Evolutionary conservation across 257 asterid genomes (phyloP), one percentile per base, ranked within the genome.

Genomic region (Knoxia roxburghii): DNA sequence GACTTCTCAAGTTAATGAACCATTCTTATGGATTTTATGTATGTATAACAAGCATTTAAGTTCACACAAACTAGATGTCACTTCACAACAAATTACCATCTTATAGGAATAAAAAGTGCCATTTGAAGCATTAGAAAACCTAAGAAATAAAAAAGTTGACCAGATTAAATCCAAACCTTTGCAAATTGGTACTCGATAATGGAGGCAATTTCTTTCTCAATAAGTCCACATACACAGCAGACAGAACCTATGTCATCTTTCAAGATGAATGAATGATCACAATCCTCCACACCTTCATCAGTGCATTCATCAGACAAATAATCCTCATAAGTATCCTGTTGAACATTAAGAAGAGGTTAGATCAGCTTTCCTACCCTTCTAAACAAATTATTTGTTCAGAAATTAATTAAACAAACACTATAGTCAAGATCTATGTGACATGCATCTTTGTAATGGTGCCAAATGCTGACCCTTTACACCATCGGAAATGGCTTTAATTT

Each of bases 221-320:
- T 39, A 35, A 69, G 53, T 41, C 82, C 82, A 65, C 82, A 73
- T 10, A 77, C 64, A 13, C 82, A 71, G 52, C 82, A 77, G 6
- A 77, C 82, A 60, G 67, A 50, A 33, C 82, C 82, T 15, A 73
- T 73, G 33, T 77, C 82, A 21, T 77, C 82, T 66, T 70, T 69
- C 27, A 77, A 39, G 60, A 77, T 65, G 48, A 77, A 69, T 51
- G 62, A 66, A 73, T 77, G 82, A 10, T 77, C 76, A 69, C 78
- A 69, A 5, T 67, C 69, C 27, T 83, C 89, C 50, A 76, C 95
- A 76, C 78, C 81, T 35, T 37, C 91, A 83, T 68, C 13, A 24
- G 54, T 30, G 17, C 41, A 13, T 50, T 59, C 68, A 37, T 62
- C 71, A 52, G 39, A 30, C 21, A 51, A 33, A 65, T 70, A 40